Evolutionary conservation across 2,329 filamentous ascomycete species (phyloP).

Genomic region (Boeremia lycopersici): DNA sequence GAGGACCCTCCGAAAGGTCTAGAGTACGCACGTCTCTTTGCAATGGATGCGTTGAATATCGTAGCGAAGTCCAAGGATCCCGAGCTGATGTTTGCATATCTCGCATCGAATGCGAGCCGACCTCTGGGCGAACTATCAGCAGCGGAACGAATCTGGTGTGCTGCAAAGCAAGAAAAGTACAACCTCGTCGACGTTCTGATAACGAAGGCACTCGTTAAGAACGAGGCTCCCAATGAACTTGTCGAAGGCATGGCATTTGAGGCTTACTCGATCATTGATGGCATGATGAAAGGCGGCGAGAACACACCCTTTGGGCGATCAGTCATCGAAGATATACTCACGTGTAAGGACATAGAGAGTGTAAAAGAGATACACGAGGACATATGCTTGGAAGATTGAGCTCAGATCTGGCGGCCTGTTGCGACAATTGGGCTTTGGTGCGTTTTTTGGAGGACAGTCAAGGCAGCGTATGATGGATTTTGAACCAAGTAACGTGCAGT

Average conservation of each 20-base stretch:
- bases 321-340: not conserved
- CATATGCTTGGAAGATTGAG: not conserved
- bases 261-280: not conserved
- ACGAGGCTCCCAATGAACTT: not conserved
- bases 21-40: not conserved
- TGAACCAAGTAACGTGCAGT: too few species aligned
- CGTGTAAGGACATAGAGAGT: not conserved
- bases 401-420: too few species aligned
- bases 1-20: not conserved
- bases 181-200: not conserved
- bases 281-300: not conserved
- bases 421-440: too few species aligned
- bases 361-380: not conserved
- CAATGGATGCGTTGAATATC: not conserved
- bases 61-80: not conserved
- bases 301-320: not conserved
- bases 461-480: too few species aligned
- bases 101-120: not conserved
- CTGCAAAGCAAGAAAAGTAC: not conserved
- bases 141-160: not conserved
- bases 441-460: too few species aligned
- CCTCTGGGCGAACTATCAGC: not conserved
- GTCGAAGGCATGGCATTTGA: not conserved
- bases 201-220: not conserved
- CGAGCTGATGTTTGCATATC: not conserved